These are phyloP conservation scores for Aspergillus fumigatiaffinis DNA, from an alignment of 2,329 filamentous ascomycete genomes.

Conservation along the genomic window DNA sequence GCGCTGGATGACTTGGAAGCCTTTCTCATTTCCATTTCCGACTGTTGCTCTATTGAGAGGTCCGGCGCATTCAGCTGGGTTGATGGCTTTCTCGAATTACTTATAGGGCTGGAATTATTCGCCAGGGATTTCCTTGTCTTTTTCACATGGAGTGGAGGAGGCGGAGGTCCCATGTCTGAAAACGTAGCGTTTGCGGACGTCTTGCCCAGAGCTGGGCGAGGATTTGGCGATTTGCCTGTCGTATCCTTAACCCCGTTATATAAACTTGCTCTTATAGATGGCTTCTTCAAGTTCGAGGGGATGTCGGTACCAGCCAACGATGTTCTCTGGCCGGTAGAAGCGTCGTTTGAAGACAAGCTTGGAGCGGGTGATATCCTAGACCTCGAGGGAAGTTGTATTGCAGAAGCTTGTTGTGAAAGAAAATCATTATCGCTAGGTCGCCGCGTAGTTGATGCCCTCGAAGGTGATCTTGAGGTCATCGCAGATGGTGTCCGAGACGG, in stretches of 20 bases:
- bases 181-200: constrained; percentile 55
- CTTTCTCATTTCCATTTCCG: constrained; percentile 38
- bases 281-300: constrained; percentile 21
- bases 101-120: constrained; percentile 27
- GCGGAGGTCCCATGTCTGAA: constrained; percentile 23
- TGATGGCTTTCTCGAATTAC: constrained; percentile 32
- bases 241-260: constrained; percentile 47
- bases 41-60: constrained; percentile 24
- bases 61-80: constrained; percentile 27
- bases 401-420: constrained; percentile 26
- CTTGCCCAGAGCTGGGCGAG: constrained; percentile 52
- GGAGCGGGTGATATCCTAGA: constrained; percentile 26
- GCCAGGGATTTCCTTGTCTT: constrained; percentile 35
- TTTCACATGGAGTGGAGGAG: constrained; percentile 37
- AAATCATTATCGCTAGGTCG: constrained; percentile 55
- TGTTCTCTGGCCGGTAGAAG: constrained; percentile 12
- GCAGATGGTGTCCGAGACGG: constrained; percentile 61
- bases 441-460: constrained; percentile 43
- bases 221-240: constrained; percentile 45
- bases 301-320: constrained; percentile 13
- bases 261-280: constrained; percentile 18
- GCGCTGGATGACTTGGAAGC: constrained; percentile 69
- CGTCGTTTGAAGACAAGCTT: constrained; percentile 17
- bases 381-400: constrained; percentile 31
- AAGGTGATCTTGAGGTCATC: constrained; percentile 46